These are phyloP conservation scores for Lasiosphaeria ovina DNA, from an alignment of 495 filamentous ascomycete species.

Conservation along the genomic window DNA sequence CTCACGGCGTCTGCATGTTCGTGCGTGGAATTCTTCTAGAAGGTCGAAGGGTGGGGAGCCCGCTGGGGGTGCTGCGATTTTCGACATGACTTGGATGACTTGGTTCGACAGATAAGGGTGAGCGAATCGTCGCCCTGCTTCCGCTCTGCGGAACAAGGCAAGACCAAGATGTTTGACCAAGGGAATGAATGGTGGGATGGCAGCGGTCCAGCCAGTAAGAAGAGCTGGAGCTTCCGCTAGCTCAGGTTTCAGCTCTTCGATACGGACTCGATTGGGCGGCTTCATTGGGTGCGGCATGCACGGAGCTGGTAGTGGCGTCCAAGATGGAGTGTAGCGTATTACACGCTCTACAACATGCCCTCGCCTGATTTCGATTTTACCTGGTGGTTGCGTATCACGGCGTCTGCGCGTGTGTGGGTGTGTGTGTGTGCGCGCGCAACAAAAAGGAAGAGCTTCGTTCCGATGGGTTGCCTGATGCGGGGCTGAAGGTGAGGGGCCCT, in stretches of 20 bases:
- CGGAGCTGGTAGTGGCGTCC: background rate
- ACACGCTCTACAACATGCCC: too few species aligned
- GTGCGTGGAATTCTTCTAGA: constrained; percentile 7
- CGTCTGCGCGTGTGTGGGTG: too few species aligned
- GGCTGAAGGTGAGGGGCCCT: background rate
- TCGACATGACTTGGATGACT: too few species aligned
- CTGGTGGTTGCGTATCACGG: too few species aligned
- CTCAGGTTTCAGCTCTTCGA: constrained; percentile 1
- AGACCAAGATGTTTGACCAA: background rate
- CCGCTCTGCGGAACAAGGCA: background rate
- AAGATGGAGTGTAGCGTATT: background rate
- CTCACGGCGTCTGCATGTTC: background rate
- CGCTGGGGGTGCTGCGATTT: too few species aligned
- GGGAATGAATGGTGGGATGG: background rate
- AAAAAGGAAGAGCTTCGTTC: too few species aligned
- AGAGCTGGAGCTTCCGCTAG: background rate
- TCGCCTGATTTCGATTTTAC: too few species aligned
- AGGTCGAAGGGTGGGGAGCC: background rate
- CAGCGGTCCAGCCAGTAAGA: background rate
- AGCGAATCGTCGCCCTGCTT: too few species aligned
- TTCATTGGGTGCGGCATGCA: background rate
- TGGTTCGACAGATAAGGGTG: too few species aligned
- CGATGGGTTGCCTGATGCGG: background rate
- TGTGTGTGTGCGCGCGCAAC: too few species aligned
- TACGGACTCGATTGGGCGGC: background rate